These are phyloP conservation scores for Neckera pumila DNA, from an alignment of 225 moss, liverwort and hornwort genomes.

Conservation along the genomic window DNA sequence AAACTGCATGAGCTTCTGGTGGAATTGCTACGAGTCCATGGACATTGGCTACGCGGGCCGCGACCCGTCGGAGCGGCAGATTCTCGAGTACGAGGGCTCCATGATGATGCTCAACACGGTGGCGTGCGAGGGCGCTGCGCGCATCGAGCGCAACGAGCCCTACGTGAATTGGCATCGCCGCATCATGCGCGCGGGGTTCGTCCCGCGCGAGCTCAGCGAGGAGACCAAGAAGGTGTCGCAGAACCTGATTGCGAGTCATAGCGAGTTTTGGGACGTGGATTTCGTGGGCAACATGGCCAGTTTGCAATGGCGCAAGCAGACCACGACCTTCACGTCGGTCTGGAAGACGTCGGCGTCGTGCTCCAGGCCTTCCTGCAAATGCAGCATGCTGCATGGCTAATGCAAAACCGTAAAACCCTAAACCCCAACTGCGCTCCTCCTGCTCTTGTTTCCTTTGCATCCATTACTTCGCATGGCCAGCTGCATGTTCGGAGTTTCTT, in stretches of 20 bases:
- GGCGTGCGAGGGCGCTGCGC: conserved; percentile 56
- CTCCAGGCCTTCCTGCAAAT: conserved; percentile 17
- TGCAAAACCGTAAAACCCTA: not conserved
- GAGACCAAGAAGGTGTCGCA: conserved; percentile 35
- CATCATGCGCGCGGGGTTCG: conserved; percentile 35
- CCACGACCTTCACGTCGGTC: conserved; percentile 63
- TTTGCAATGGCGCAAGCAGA: conserved; percentile 61
- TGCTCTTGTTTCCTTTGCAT: not conserved
- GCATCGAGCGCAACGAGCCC: conserved; percentile 64
- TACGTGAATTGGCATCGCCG: conserved; percentile 39
- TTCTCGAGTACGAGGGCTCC: conserved; percentile 57
- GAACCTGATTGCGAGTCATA: conserved; percentile 36
- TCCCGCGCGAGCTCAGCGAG: conserved; percentile 28
- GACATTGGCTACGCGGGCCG: conserved; percentile 43
- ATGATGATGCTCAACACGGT: conserved; percentile 61
- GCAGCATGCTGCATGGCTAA: conserved; percentile 29
- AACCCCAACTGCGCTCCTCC: not conserved
- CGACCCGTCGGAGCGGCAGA: conserved; percentile 44
- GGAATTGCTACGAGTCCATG: conserved; percentile 52
- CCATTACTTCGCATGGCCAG: not conserved
- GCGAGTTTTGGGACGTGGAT: conserved; percentile 31
- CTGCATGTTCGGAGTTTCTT: not conserved
- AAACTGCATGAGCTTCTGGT: conserved; percentile 40
- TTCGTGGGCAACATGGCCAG: conserved; percentile 15
- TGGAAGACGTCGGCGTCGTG: conserved; percentile 37